These are phyloP conservation scores for Metschnikowia kofuensis DNA, from an alignment of 805 yeast genomes.

Conservation along the genomic window DNA sequence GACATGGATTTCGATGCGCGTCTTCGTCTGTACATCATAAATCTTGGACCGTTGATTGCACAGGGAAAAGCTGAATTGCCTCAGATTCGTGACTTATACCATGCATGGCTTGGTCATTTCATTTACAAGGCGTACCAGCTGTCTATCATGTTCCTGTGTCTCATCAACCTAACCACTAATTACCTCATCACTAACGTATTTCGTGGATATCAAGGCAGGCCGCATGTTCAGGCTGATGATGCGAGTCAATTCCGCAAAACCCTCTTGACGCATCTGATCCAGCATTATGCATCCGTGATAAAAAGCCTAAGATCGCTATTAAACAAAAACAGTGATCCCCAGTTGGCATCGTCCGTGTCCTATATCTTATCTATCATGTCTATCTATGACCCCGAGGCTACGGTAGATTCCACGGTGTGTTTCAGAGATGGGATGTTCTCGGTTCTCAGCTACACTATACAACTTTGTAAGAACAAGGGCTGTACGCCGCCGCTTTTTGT, in stretches of 20 bases:
- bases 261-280: constrained; percentile 31
- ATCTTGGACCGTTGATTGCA: constrained; percentile 18
- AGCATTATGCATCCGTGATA: constrained; percentile 36
- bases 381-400: constrained; percentile 43
- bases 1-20: constrained; percentile 8
- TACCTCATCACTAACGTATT: constrained; percentile 33
- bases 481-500: constrained; percentile 18
- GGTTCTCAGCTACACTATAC: constrained; percentile 28
- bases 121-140: constrained; percentile 23
- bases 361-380: constrained; percentile 39
- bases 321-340: constrained; percentile 28
- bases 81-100: constrained; percentile 30
- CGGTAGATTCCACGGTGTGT: constrained; percentile 33
- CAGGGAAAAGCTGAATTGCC: constrained; percentile 27
- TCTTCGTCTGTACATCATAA: constrained; percentile 2
- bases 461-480: constrained; percentile 12
- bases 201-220: constrained; percentile 12
- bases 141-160: constrained; percentile 33
- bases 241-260: constrained; percentile 22
- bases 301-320: constrained; percentile 29
- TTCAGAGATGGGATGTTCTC: constrained; percentile 41
- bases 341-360: constrained; percentile 32
- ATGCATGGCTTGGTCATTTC: constrained; percentile 33
- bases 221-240: constrained; percentile 10
- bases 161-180: constrained; percentile 38